A percentile compares a stretch with the other conserved stretches of the same genome.
Evolutionary conservation across 495 filamentous ascomycete genomes (phyloP).

Genomic region (Cenococcum geophilum): DNA sequence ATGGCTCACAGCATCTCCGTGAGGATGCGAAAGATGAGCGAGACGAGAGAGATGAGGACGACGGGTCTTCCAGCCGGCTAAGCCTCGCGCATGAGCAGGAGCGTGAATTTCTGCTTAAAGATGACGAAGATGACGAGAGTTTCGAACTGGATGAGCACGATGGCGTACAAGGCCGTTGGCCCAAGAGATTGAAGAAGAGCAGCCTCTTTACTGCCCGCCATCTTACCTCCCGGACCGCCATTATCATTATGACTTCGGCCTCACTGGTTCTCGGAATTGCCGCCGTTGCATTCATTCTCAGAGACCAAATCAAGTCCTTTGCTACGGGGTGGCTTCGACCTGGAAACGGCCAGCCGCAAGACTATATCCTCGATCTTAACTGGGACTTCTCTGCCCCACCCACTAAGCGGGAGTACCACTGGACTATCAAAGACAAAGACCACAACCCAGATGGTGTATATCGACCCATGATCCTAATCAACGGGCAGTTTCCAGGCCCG

Average conservation of each 20-base stretch:
- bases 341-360: constrained; percentile 10
- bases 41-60: not conserved
- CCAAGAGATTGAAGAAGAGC: not conserved
- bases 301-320: not conserved
- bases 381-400: constrained; percentile 44
- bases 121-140: constrained; percentile 5
- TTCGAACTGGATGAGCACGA: not conserved
- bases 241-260: not conserved
- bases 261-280: not conserved
- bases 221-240: not conserved
- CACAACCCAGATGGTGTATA: constrained; percentile 49
- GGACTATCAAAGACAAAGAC: constrained; percentile 46
- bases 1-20: not conserved
- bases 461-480: constrained; percentile 42
- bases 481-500: constrained; percentile 28
- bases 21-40: not conserved
- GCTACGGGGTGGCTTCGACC: not conserved
- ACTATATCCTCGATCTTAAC: constrained; percentile 43
- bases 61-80: constrained; percentile 7
- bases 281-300: constrained; percentile 6
- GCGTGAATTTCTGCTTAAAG: constrained; percentile 9
- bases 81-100: constrained; percentile 9
- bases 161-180: constrained; percentile 1
- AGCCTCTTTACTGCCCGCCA: not conserved
- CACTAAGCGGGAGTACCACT: constrained; percentile 45